phyloP scores from a whole-genome alignment of 2,329 filamentous ascomycete species.

The Xylariaceae sp. region DNA sequence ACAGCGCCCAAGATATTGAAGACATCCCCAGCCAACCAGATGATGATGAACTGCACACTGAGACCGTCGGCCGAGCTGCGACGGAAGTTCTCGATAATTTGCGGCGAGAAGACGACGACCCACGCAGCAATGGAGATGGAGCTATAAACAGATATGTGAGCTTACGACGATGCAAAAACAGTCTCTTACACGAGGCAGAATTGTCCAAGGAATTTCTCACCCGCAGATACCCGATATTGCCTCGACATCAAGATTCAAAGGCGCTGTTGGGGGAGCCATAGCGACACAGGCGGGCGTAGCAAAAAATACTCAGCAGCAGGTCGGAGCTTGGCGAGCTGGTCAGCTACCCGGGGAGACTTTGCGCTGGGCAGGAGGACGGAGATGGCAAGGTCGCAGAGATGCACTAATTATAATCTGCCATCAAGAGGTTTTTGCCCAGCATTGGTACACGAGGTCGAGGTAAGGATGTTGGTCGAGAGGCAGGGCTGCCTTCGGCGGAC shows the following conservation, averaged over 20 bases:
- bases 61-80: slow-evolving; percentile 81
- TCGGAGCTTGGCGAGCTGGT: too few relatives aligned
- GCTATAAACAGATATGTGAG: slow-evolving; percentile 37
- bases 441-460: too few relatives aligned
- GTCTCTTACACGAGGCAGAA: background rate
- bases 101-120: slow-evolving; percentile 96
- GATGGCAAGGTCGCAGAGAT: too few relatives aligned
- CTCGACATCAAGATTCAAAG: slow-evolving; percentile 76
- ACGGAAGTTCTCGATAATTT: slow-evolving; percentile 93
- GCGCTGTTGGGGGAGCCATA: slow-evolving; percentile 52
- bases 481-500: too few relatives aligned
- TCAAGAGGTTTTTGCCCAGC: too few relatives aligned
- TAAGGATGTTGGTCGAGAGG: too few relatives aligned
- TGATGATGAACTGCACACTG: slow-evolving; percentile 84
- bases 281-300: background rate
- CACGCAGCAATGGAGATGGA: slow-evolving; percentile 96
- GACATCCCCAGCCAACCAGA: slow-evolving; percentile 91
- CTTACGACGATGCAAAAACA: background rate
- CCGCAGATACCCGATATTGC: slow-evolving; percentile 90
- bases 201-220: slow-evolving; percentile 38
- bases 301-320: too few relatives aligned
- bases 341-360: too few relatives aligned
- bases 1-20: slow-evolving; percentile 96
- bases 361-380: too few relatives aligned
- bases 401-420: too few relatives aligned